These are phyloP conservation scores for Dendrobium catenatum DNA, from an alignment of 106 monocot genomes.

Conservation along the genomic window DNA sequence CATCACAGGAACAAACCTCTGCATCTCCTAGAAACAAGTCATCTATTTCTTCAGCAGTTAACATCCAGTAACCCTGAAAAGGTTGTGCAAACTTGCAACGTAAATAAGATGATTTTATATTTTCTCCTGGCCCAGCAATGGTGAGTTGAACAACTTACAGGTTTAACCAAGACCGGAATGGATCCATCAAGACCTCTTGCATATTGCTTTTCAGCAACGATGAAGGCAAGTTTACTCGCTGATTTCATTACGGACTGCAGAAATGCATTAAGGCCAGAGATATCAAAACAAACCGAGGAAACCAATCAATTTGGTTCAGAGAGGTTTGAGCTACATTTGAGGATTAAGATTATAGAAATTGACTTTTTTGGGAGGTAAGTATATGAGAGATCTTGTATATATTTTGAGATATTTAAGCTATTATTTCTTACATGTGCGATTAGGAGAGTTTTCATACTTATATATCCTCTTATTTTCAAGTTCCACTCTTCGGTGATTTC, in stretches of 20 bases:
- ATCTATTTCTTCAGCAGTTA: constrained; percentile 58
- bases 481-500: too few relatives aligned
- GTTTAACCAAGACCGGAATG: constrained; percentile 57
- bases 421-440: too few relatives aligned
- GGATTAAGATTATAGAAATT: too few relatives aligned
- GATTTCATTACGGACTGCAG: constrained; percentile 40
- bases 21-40: constrained; percentile 86
- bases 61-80: constrained; percentile 57
- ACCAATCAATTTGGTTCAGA: too few relatives aligned
- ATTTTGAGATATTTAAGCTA: too few relatives aligned
- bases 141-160: constrained; percentile 32
- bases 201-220: constrained; percentile 45
- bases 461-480: too few relatives aligned
- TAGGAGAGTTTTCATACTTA: too few relatives aligned
- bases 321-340: too few relatives aligned
- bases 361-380: too few relatives aligned
- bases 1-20: constrained; percentile 33
- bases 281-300: too few relatives aligned
- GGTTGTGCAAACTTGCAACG: not conserved
- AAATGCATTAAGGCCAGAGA: not conserved
- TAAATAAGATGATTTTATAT: not conserved
- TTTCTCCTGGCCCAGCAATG: not conserved
- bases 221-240: constrained; percentile 51
- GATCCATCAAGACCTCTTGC: constrained; percentile 47
- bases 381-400: too few relatives aligned